phyloP scores from a whole-genome alignment of 257 asterid genomes.

The Cynanchum wilfordii region DNA sequence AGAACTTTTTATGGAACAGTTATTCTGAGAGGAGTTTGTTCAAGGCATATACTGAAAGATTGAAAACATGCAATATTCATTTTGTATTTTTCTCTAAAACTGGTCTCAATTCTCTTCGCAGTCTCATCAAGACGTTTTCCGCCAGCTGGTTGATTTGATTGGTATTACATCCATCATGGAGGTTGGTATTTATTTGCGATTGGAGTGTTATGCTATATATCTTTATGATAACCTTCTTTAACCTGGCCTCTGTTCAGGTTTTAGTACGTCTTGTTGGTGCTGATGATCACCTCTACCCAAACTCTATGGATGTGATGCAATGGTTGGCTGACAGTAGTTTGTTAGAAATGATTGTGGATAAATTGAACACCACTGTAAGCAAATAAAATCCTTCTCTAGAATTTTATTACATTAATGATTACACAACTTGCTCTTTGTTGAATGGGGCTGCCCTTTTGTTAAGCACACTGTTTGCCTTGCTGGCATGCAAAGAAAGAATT shows the following conservation, averaged over 20 bases:
- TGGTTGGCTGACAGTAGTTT: slow-evolving; percentile 93
- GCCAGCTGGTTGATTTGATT: slow-evolving; percentile 90
- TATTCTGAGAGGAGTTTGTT: not conserved
- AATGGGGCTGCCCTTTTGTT: not conserved
- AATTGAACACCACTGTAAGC: slow-evolving; percentile 71
- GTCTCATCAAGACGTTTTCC: slow-evolving; percentile 86
- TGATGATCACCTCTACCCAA: slow-evolving; percentile 83
- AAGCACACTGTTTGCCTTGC: not conserved
- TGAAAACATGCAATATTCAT: not conserved
- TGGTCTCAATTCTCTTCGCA: slow-evolving; percentile 20
- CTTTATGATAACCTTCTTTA: slow-evolving; percentile 11
- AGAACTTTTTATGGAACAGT: not conserved
- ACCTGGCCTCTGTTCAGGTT: slow-evolving; percentile 48
- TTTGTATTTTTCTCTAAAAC: not conserved
- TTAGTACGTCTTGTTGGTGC: slow-evolving; percentile 90
- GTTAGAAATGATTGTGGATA: slow-evolving; percentile 96
- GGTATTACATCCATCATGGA: slow-evolving; percentile 99
- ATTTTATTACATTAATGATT: not conserved
- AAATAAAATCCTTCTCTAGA: not conserved
- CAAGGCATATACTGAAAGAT: not conserved
- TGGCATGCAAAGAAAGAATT: not conserved
- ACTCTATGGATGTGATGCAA: slow-evolving; percentile 78
- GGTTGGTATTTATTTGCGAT: slow-evolving; percentile 32
- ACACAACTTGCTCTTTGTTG: not conserved
- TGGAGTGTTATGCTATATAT: not conserved